phyloP scores from a whole-genome alignment of 208 protist species.

The Phytomonas francai region DNA sequence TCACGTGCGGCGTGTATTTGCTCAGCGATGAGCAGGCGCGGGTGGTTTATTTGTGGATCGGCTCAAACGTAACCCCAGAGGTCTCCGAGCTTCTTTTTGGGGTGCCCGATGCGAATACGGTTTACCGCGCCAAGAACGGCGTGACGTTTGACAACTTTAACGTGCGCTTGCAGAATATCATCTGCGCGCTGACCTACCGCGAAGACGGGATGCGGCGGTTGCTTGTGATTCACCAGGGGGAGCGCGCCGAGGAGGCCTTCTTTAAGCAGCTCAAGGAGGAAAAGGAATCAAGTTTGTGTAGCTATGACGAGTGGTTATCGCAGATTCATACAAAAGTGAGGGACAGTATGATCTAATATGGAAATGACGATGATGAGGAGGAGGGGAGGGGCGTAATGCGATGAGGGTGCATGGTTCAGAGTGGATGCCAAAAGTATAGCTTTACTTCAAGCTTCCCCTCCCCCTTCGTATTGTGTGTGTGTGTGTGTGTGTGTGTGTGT shows the following conservation, averaged over 20 bases:
- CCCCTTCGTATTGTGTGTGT: constrained; percentile 6
- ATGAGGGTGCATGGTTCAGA: not conserved
- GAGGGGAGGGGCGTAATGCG: not conserved
- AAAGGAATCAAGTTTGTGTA: constrained; percentile 22
- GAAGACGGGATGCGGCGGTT: constrained; percentile 75
- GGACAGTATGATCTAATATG: not conserved
- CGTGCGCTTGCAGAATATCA: constrained; percentile 57
- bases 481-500: not conserved
- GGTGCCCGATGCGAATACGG: constrained; percentile 31
- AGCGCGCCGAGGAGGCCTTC: constrained; percentile 67
- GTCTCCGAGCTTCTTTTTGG: constrained; percentile 55
- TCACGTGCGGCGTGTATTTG: constrained; percentile 64
- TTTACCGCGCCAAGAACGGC: constrained; percentile 31
- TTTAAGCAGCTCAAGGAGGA: constrained; percentile 80
- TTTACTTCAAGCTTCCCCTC: constrained; percentile 6
- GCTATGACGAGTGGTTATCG: constrained; percentile 67
- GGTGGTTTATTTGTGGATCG: constrained; percentile 85
- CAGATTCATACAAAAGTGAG: constrained; percentile 55
- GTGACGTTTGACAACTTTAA: constrained; percentile 51
- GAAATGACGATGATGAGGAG: not conserved
- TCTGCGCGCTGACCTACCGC: constrained; percentile 55
- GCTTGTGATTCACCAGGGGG: constrained; percentile 73
- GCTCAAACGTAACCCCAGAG: constrained; percentile 33
- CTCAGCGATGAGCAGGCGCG: constrained; percentile 78
- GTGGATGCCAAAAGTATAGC: not conserved